A percentile compares a stretch with the other conserved stretches of the same genome.
phyloP scores from a whole-genome alignment of 2,329 filamentous ascomycete genomes.

The Tothia fuscella region DNA sequence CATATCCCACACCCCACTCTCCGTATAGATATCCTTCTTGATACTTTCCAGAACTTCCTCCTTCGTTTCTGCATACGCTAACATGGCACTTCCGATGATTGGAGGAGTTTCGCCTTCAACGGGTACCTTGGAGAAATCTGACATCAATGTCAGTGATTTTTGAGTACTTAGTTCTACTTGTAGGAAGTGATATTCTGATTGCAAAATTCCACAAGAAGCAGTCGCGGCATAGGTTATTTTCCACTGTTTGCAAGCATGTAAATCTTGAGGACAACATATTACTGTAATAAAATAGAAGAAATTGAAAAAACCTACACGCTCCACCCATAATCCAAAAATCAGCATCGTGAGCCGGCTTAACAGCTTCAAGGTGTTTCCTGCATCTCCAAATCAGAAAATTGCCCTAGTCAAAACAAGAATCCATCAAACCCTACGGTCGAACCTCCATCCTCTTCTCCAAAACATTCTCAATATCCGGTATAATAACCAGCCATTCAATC shows the following conservation, averaged over 20 bases:
- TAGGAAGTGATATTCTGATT: no score
- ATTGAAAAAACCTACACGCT: no score
- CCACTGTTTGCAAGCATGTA: no score
- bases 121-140: constrained; percentile 28
- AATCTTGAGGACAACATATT: no score
- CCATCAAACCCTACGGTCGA: constrained; percentile 23
- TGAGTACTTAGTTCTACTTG: no score
- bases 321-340: constrained; percentile 55
- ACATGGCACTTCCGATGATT: constrained; percentile 63
- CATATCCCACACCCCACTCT: constrained; percentile 64
- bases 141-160: no score
- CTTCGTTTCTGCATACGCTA: constrained; percentile 52
- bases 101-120: constrained; percentile 45
- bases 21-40: constrained; percentile 60
- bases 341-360: constrained; percentile 40
- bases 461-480: constrained; percentile 32
- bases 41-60: constrained; percentile 58
- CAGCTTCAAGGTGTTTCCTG: constrained; percentile 43
- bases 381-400: constrained; percentile 18
- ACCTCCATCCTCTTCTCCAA: constrained; percentile 32
- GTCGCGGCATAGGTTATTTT: no score
- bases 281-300: no score
- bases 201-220: no score
- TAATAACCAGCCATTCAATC: constrained; percentile 39
- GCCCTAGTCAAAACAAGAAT: constrained; percentile 13